These are phyloP conservation scores for Corynespora cassiicola DNA, from an alignment of 2,329 filamentous ascomycete species.

Conservation along the genomic window DNA sequence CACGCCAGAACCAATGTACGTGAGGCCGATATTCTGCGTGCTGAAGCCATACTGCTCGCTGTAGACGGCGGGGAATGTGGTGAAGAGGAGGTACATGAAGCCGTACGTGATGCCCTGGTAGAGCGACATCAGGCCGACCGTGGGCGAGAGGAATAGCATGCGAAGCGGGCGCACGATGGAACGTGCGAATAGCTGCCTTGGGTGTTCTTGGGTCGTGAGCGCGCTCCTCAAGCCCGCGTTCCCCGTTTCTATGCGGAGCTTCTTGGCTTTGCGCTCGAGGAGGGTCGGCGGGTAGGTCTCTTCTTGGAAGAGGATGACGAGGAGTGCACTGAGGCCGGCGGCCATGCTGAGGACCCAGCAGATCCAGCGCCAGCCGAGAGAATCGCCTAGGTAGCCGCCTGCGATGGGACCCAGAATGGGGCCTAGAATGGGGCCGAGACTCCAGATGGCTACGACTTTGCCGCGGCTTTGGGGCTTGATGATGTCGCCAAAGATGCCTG, in stretches of 20 bases:
- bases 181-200: constrained; percentile 44
- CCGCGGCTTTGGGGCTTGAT: constrained; percentile 24
- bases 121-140: constrained; percentile 52
- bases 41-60: constrained; percentile 23
- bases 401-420: constrained; percentile 22
- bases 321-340: constrained; percentile 30
- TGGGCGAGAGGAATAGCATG: constrained; percentile 61
- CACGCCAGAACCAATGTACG: constrained; percentile 30
- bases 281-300: constrained; percentile 38
- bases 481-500: constrained; percentile 31
- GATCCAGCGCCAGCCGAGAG: constrained; percentile 23
- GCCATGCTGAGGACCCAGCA: constrained; percentile 49
- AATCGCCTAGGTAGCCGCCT: constrained; percentile 20
- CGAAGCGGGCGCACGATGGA: constrained; percentile 59
- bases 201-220: constrained; percentile 34
- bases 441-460: constrained; percentile 25
- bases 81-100: constrained; percentile 38
- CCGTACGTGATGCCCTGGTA: constrained; percentile 52
- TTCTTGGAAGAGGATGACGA: constrained; percentile 31
- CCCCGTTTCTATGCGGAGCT: constrained; percentile 29
- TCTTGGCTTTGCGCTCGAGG: constrained; percentile 40
- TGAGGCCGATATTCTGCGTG: constrained; percentile 22
- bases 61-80: constrained; percentile 30
- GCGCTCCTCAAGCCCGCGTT: constrained; percentile 39
- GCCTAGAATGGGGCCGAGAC: constrained; percentile 22